A percentile compares a stretch with the other conserved stretches of the same genome.
Conservation (phyloP, 192 early-diverging fungal genomes). For the Chytriomyces sp. region DNA sequence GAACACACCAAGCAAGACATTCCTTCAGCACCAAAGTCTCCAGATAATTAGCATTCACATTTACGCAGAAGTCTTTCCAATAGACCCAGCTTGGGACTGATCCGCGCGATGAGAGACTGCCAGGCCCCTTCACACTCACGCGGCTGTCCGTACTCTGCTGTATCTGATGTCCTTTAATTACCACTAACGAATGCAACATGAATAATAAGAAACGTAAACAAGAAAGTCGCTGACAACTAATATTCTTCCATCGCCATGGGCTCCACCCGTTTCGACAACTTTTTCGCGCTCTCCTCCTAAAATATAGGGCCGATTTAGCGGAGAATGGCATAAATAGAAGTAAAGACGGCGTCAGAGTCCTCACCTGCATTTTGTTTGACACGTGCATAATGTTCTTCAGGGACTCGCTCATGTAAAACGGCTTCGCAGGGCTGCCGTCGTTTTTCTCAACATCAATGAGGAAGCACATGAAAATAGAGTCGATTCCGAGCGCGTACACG, state of each 20-base stretch:
- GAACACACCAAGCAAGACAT: too few species aligned
- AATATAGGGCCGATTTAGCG: neutral
- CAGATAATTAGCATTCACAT: too few species aligned
- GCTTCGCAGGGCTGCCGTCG: conserved; percentile 53
- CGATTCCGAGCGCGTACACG: conserved; percentile 57
- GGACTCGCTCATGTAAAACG: conserved; percentile 56
- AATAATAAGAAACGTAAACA: neutral
- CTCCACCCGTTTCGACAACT: conserved; percentile 21
- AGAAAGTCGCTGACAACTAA: neutral
- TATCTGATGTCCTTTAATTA: neutral
- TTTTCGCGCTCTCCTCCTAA: conserved; percentile 33
- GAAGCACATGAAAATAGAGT: conserved; percentile 62
- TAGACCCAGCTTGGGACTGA: too few species aligned
- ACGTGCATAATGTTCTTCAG: conserved; percentile 40
- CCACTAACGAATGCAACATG: neutral
- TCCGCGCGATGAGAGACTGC: too few species aligned
- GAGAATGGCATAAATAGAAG: neutral
- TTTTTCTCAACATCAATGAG: conserved; percentile 61
- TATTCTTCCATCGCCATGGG: conserved; percentile 23
- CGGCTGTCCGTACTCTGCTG: too few species aligned
- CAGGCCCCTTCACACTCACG: too few species aligned
- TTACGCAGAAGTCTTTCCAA: too few species aligned
- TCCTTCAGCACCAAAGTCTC: too few species aligned
- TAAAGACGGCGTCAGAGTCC: neutral
- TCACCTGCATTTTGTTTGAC: conserved; percentile 32